Evolutionary conservation across 192 early-diverging fungal genomes (phyloP).

Genomic region (Coemansia sp.): DNA sequence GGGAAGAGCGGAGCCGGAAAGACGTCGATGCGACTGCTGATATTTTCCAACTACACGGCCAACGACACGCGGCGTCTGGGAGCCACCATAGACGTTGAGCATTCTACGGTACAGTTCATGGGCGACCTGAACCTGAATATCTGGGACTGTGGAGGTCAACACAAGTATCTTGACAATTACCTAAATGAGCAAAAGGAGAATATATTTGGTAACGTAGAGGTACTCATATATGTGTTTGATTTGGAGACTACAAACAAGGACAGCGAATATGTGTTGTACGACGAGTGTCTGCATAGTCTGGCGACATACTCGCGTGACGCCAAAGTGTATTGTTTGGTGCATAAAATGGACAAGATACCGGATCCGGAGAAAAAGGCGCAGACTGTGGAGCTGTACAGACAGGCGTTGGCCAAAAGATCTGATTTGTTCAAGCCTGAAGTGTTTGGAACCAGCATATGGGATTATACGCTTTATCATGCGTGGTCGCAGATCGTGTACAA

Average conservation of each 20-base stretch:
- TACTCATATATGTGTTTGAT: slow-evolving; percentile 99
- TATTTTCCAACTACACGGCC: slow-evolving; percentile 97
- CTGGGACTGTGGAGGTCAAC: slow-evolving; percentile 96
- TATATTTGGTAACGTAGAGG: slow-evolving; percentile 97
- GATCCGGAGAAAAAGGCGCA: slow-evolving; percentile 66
- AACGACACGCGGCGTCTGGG: slow-evolving; percentile 92
- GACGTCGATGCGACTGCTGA: slow-evolving; percentile 98
- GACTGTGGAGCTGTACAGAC: slow-evolving; percentile 31
- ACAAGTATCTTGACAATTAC: slow-evolving; percentile 98
- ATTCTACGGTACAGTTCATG: slow-evolving; percentile 92
- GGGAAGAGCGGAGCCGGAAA: slow-evolving; percentile 96
- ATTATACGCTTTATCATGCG: slow-evolving; percentile 61
- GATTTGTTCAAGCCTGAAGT: slow-evolving; percentile 23
- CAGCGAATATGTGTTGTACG: slow-evolving; percentile 89
- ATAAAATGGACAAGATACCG: slow-evolving; percentile 96
- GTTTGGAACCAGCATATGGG: slow-evolving; percentile 47
- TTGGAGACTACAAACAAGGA: slow-evolving; percentile 89
- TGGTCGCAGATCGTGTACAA: slow-evolving; percentile 98
- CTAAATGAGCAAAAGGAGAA: slow-evolving; percentile 89
- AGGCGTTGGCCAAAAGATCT: slow-evolving; percentile 33
- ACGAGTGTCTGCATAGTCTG: slow-evolving; percentile 84
- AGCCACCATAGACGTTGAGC: slow-evolving; percentile 97
- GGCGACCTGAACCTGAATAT: slow-evolving; percentile 96
- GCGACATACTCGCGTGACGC: slow-evolving; percentile 81
- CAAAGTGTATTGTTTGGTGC: slow-evolving; percentile 93